These are phyloP conservation scores for Yamadazyma insecticola DNA, from an alignment of 805 yeast genomes.

Conservation along the genomic window DNA sequence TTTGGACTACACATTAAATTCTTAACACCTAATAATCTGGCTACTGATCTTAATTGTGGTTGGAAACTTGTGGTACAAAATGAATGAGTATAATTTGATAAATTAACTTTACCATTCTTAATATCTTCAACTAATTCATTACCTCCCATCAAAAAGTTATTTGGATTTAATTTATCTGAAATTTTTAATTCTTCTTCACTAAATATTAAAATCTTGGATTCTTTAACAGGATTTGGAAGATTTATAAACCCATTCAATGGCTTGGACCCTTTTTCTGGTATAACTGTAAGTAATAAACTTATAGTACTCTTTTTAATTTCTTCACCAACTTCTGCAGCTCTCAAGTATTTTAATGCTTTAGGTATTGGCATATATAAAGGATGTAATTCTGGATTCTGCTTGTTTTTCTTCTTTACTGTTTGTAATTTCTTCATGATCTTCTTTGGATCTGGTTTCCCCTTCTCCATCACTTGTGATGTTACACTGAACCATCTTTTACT, in stretches of 20 bases:
- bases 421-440: conserved; percentile 21
- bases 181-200: conserved; percentile 51
- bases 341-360: conserved; percentile 66
- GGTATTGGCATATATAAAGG: conserved; percentile 72
- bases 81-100: conserved; percentile 61
- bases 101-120: conserved; percentile 41
- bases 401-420: conserved; percentile 19
- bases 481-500: no score
- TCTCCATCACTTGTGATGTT: no score
- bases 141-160: conserved; percentile 71
- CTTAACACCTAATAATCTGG: conserved; percentile 80
- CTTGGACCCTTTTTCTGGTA: conserved; percentile 74
- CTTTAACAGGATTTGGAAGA: conserved; percentile 69
- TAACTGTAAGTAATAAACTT: conserved; percentile 51
- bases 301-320: conserved; percentile 68
- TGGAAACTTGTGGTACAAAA: conserved; percentile 83
- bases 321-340: conserved; percentile 91
- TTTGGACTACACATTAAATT: conserved; percentile 86
- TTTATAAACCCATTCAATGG: conserved; percentile 67
- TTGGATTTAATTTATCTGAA: conserved; percentile 31
- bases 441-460: conserved; percentile 12
- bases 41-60: conserved; percentile 58
- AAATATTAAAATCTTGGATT: conserved; percentile 63
- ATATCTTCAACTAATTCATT: conserved; percentile 62
- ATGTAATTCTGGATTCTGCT: conserved; percentile 38